Conservation (phyloP, 2,329 filamentous ascomycete genomes). For the Fusarium longipes region DNA sequence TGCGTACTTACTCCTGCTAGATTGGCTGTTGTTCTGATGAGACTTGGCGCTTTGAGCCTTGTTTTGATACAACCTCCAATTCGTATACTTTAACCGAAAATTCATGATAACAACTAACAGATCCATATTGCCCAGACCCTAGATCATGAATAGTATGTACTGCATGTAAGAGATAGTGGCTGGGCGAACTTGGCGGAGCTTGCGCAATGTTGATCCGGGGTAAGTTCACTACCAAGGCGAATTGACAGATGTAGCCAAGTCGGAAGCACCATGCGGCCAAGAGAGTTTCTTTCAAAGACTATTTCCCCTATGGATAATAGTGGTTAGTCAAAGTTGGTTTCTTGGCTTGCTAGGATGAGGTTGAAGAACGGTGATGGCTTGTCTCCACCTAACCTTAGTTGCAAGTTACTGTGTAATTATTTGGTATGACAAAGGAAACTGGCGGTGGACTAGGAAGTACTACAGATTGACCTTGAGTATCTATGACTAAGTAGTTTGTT, state of each 20-base stretch:
- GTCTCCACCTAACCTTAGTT: constrained; percentile 4
- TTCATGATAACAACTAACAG: background rate
- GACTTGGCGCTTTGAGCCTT: background rate
- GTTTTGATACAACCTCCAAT: no score
- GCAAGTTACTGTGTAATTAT: background rate
- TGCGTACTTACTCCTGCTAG: background rate
- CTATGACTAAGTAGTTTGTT: background rate
- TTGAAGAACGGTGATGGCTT: background rate
- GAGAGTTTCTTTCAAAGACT: background rate
- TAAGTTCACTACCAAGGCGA: constrained; percentile 12
- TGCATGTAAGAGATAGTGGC: constrained; percentile 15
- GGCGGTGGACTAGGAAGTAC: background rate
- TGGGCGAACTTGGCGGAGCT: constrained; percentile 27
- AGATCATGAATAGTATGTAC: constrained; percentile 13
- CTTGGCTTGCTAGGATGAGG: constrained; percentile 14
- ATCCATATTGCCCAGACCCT: constrained; percentile 2
- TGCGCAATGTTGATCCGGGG: constrained; percentile 29
- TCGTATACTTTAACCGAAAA: constrained; percentile 1
- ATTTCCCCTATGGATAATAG: background rate
- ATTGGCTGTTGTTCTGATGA: background rate
- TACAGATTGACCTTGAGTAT: background rate
- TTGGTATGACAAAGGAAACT: background rate
- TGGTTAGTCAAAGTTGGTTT: background rate
- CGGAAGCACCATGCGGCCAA: constrained; percentile 1
- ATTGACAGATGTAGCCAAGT: constrained; percentile 15